A percentile compares a stretch with the other conserved stretches of the same genome.
Conservation (phyloP, 805 yeast genomes). For the Nematodospora valgi region DNA sequence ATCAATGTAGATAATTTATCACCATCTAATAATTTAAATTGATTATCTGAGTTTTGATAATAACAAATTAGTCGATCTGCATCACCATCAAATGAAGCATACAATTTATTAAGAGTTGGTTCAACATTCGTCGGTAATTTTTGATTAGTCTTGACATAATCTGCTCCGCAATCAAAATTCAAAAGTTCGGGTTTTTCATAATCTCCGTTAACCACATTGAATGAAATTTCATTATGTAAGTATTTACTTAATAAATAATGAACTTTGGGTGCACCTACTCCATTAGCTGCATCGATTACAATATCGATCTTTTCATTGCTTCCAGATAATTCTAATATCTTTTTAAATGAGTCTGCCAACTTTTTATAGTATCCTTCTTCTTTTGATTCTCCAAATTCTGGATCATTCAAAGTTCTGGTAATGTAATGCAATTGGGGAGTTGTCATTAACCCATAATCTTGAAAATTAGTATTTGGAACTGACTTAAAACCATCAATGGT, state of each 20-base stretch:
- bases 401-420: constrained; percentile 69
- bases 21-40: constrained; percentile 75
- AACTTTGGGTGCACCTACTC: constrained; percentile 88
- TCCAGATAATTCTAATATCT: constrained; percentile 32
- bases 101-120: constrained; percentile 47
- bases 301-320: constrained; percentile 35
- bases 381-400: constrained; percentile 55
- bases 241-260: constrained; percentile 42
- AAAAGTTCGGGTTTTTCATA: constrained; percentile 53
- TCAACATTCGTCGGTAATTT: constrained; percentile 60
- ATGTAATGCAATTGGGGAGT: constrained; percentile 94
- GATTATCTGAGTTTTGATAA: constrained; percentile 35
- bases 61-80: constrained; percentile 93
- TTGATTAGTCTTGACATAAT: constrained; percentile 89
- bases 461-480: constrained; percentile 37
- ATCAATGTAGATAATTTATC: constrained; percentile 87
- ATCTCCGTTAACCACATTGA: constrained; percentile 50
- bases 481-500: constrained; percentile 59
- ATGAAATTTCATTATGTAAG: constrained; percentile 39
- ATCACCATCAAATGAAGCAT: constrained; percentile 93
- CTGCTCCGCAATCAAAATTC: constrained; percentile 90
- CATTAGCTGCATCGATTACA: constrained; percentile 89
- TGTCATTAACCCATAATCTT: constrained; percentile 70
- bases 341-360: constrained; percentile 50
- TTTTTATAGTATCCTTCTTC: constrained; percentile 71